Percentiles rank a stretch among this genome's conserved stretches.
Evolutionary conservation across 2,329 filamentous ascomycete genomes (phyloP).

Genomic region (Alternaria sp.): DNA sequence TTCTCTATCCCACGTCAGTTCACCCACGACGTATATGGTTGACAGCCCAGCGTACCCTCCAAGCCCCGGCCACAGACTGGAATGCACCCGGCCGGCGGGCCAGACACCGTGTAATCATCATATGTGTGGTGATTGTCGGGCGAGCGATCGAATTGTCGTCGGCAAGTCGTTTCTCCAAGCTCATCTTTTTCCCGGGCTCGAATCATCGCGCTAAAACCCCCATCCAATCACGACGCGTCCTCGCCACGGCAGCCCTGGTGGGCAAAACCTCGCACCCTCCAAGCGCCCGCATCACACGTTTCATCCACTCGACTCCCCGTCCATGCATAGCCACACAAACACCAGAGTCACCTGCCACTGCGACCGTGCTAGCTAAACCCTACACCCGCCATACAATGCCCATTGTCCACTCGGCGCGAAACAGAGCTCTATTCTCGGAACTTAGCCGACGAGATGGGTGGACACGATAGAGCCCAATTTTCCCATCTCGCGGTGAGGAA

Average conservation of each 20-base stretch:
- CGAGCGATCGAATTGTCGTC: conserved; percentile 19
- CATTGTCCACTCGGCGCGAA: conserved; percentile 48
- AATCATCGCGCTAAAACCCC: conserved; percentile 27
- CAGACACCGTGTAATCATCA: conserved; percentile 48
- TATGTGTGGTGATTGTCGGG: conserved; percentile 23
- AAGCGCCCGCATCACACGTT: conserved; percentile 41
- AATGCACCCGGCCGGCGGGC: conserved; percentile 41
- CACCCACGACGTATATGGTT: conserved; percentile 14
- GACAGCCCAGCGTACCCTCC: conserved; percentile 31
- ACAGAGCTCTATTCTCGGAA: conserved; percentile 41
- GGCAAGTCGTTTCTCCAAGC: conserved; percentile 26
- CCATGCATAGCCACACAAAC: conserved; percentile 42
- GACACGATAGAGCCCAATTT: conserved; percentile 18
- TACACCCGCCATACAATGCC: conserved; percentile 29
- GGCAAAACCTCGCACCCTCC: conserved; percentile 32
- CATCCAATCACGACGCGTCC: conserved; percentile 45
- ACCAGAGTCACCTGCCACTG: conserved; percentile 39
- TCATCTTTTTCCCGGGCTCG: conserved; percentile 34
- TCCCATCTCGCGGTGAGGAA: conserved; percentile 16
- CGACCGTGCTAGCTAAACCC: conserved; percentile 27
- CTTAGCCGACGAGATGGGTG: conserved; percentile 25
- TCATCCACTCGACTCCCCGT: conserved; percentile 37
- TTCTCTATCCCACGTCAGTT: conserved; percentile 43
- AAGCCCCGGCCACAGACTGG: conserved; percentile 30
- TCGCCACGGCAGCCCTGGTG: conserved; percentile 7